A percentile compares a stretch with the other conserved stretches of the same genome.
These are phyloP conservation scores for Malus hybrid DNA, from an alignment of 331 rosid genomes.

Conservation along the genomic window DNA sequence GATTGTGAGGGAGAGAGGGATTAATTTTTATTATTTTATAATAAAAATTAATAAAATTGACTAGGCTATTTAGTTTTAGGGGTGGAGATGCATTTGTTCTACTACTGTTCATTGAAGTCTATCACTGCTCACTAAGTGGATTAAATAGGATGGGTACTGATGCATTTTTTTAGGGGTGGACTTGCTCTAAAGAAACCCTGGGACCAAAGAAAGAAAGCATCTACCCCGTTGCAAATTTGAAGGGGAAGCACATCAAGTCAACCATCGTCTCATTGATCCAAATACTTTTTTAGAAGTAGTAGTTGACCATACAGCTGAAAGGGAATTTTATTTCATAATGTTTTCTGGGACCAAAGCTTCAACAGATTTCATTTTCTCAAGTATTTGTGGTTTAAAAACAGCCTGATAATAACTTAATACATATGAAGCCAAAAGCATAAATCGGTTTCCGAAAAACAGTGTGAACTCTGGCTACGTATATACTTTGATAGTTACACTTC, in stretches of 20 bases:
- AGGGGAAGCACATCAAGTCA: background rate
- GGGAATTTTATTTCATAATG: background rate
- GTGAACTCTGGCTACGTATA: background rate
- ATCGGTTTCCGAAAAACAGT: background rate
- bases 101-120: no score
- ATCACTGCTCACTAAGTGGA: no score
- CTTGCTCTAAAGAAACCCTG: background rate
- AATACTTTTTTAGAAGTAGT: background rate
- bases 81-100: no score
- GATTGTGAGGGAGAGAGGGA: no score
- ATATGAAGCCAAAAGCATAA: background rate
- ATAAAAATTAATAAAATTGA: no score
- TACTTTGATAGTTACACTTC: background rate
- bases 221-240: no score
- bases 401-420: background rate
- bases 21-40: no score
- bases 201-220: background rate
- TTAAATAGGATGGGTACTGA: no score
- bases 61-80: no score
- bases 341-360: background rate
- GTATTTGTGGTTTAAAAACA: background rate
- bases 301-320: slow-evolving; percentile 4
- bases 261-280: background rate
- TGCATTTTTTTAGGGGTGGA: no score
- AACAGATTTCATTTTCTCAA: background rate